Evolutionary conservation across 2,329 filamentous ascomycete genomes (phyloP).

Genomic region (Coniochaeta ligniaria): DNA sequence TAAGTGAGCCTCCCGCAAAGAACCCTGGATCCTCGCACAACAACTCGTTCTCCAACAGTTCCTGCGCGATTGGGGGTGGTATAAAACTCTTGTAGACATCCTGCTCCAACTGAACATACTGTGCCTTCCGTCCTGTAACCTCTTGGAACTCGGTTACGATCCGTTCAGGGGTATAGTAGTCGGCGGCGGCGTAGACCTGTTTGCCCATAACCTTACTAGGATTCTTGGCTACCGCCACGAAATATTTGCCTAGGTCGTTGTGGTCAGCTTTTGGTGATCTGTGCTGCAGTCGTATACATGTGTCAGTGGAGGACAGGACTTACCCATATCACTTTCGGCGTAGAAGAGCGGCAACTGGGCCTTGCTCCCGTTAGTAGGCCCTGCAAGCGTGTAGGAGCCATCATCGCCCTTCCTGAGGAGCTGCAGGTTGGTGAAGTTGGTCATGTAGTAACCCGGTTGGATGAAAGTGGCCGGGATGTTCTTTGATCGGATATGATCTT

Average conservation of each 20-base stretch:
- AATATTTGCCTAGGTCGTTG: conserved; percentile 7
- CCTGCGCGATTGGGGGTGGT: conserved; percentile 19
- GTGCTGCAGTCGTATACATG: not conserved
- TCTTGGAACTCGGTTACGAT: conserved; percentile 22
- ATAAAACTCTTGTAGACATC: conserved; percentile 28
- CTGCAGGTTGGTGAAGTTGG: conserved; percentile 29
- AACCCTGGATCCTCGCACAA: conserved; percentile 34
- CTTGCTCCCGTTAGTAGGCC: conserved; percentile 16
- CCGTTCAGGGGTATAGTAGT: conserved; percentile 25
- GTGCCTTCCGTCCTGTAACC: conserved; percentile 10
- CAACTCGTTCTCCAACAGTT: conserved; percentile 34
- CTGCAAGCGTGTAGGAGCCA: conserved; percentile 15
- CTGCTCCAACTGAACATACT: conserved; percentile 20
- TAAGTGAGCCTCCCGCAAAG: conserved; percentile 20
- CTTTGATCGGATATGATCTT: conserved; percentile 34
- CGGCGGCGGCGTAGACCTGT: conserved; percentile 25
- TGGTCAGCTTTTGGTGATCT: not conserved
- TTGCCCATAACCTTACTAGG: conserved; percentile 19
- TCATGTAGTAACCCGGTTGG: conserved; percentile 43
- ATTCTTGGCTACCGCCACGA: conserved; percentile 9
- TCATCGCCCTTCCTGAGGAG: conserved; percentile 17
- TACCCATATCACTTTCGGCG: conserved; percentile 23
- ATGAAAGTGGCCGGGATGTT: conserved; percentile 40
- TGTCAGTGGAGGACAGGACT: not conserved
- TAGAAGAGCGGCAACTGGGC: conserved; percentile 24